Evolutionary conservation across 1,139 yeast genomes (phyloP), one percentile per base, ranked within the genome.

Genomic region (Oligophagozyma castellii): DNA sequence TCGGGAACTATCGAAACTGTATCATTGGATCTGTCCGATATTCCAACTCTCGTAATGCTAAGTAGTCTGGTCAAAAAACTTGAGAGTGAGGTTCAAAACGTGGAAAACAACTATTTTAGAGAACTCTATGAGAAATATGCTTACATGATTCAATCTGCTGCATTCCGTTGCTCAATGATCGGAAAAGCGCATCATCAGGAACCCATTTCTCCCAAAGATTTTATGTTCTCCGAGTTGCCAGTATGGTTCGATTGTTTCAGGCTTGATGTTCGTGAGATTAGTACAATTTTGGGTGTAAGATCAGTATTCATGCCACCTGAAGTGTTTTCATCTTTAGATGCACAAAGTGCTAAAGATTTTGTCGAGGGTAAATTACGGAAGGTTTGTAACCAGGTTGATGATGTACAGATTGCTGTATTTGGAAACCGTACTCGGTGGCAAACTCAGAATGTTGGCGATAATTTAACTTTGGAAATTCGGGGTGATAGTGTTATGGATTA

Each of bases 231-330:
- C 6, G 43, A 55, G 15, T 44, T 71, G 14, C 79, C 79, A 1
- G 32, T 40, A 1, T 69, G 73, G 68, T 46, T 73, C 14, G 52
- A 62, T 13, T 58, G 53, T 5, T 32, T 60, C 6, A 53, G 55
- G 16, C 15, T 70, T 3, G 47, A 44, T 4, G 29, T 67, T 1
- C 38, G 48, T 2, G 44, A 54, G 3, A 43, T 65, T 3, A 44
- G 47, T 3, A 27, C 72, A 0, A 42, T 53, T 6, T 33, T 73
- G 5, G 83, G 81, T 0, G 64, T 80, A 0, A 59, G 80, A 29
- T 74, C 83, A 1, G 64, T 74, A 0, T 58, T 75, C 29, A 61
- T 74, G 37, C 71, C 65, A 7, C 58, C 62, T 13, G 56, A 59
- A 27, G 40, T 61, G 4, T 48, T 62, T 25, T 48, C 56, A 19